phyloP scores from a whole-genome alignment of 345 rosid species.

The Turnera subulata region DNA sequence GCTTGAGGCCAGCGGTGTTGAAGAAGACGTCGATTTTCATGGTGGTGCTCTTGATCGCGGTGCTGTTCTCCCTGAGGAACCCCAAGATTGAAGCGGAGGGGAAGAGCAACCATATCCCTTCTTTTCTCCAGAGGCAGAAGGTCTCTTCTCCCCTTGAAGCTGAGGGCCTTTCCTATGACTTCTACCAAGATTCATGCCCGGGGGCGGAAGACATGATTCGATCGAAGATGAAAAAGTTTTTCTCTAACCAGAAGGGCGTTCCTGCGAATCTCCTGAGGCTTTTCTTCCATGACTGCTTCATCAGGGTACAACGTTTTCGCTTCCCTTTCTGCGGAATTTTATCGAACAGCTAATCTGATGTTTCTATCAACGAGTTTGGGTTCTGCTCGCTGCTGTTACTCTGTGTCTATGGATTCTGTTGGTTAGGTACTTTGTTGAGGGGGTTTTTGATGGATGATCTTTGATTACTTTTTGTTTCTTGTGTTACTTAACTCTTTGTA shows the following conservation, averaged over 20 bases:
- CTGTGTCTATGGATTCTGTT: not conserved
- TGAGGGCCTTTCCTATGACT: slow-evolving; percentile 30
- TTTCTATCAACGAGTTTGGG: too few species aligned
- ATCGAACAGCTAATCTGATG: not conserved
- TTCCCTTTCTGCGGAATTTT: not conserved
- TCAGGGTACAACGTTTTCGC: slow-evolving; percentile 19
- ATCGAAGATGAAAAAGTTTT: slow-evolving; percentile 20
- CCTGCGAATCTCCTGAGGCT: slow-evolving; percentile 34
- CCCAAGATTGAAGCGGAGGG: slow-evolving; percentile 2
- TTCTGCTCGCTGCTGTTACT: not conserved
- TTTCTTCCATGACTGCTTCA: slow-evolving; percentile 47
- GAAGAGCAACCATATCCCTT: not conserved
- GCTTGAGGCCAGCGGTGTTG: too few species aligned
- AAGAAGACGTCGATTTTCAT: not conserved
- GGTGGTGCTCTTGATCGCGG: slow-evolving; percentile 9
- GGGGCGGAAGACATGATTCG: slow-evolving; percentile 35
- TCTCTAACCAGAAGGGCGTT: slow-evolving; percentile 18
- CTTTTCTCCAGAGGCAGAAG: slow-evolving; percentile 8
- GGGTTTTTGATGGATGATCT: not conserved
- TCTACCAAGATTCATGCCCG: slow-evolving; percentile 35
- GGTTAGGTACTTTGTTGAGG: not conserved
- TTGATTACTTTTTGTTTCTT: not conserved
- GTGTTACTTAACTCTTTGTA: not conserved
- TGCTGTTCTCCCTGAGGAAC: slow-evolving; percentile 14
- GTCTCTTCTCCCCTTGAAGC: not conserved